phyloP scores from a whole-genome alignment of 2,329 filamentous ascomycete genomes.

The Fusarium secorum region DNA sequence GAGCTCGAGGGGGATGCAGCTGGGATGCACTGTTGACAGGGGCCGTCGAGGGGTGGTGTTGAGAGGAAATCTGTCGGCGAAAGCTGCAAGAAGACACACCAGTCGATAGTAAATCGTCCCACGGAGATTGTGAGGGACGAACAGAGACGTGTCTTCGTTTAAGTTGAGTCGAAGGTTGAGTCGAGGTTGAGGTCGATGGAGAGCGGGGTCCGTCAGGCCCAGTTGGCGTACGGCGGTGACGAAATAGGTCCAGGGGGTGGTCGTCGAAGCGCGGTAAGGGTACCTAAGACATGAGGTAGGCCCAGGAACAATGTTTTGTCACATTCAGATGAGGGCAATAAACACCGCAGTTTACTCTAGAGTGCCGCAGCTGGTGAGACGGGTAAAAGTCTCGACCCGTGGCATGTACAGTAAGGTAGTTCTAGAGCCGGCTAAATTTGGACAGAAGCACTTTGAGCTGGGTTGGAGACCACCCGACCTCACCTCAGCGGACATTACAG shows the following conservation, averaged over 20 bases:
- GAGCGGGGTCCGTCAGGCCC: slow-evolving; percentile 40
- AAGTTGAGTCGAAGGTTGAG: slow-evolving; percentile 25
- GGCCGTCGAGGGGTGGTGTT: background rate
- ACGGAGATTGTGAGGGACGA: slow-evolving; percentile 17
- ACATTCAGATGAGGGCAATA: slow-evolving; percentile 12
- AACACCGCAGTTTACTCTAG: slow-evolving; percentile 10
- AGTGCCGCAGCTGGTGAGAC: slow-evolving; percentile 1
- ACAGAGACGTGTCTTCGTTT: slow-evolving; percentile 14
- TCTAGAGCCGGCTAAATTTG: background rate
- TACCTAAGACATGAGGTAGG: background rate
- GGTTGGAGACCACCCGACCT: background rate
- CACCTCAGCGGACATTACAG: background rate
- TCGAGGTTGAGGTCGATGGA: slow-evolving; percentile 16
- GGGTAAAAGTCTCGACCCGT: background rate
- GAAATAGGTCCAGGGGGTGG: slow-evolving; percentile 34
- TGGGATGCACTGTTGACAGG: slow-evolving; percentile 26
- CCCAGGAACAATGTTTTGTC: slow-evolving; percentile 2
- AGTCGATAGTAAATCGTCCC: slow-evolving; percentile 1
- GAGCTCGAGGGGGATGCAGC: slow-evolving; percentile 21
- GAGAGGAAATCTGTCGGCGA: background rate
- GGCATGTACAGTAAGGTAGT: background rate
- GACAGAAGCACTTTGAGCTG: background rate
- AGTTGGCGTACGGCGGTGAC: slow-evolving; percentile 40
- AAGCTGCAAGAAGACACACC: background rate
- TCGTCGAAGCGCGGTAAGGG: slow-evolving; percentile 22